A percentile compares a stretch with the other conserved stretches of the same genome.
phyloP scores from a whole-genome alignment of 2,329 filamentous ascomycete species.

The Trichoderma harzianum region DNA sequence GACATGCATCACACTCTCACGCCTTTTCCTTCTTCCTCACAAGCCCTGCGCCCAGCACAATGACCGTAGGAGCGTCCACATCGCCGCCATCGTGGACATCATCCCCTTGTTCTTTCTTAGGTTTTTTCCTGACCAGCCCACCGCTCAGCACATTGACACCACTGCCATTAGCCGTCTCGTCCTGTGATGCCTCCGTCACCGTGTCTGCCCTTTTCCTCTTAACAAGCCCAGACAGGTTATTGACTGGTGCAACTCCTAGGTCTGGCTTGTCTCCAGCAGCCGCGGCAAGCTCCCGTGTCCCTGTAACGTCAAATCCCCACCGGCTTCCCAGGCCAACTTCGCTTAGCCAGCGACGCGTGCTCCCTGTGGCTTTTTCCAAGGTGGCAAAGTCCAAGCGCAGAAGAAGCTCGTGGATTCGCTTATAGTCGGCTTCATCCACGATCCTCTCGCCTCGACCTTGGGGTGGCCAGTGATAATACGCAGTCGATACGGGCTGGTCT shows the following conservation, averaged over 20 bases:
- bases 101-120: slow-evolving; percentile 37
- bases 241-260: slow-evolving; percentile 31
- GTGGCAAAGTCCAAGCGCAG: slow-evolving; percentile 72
- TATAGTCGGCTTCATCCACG: slow-evolving; percentile 62
- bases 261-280: slow-evolving; percentile 8
- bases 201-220: slow-evolving; percentile 43
- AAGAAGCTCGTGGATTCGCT: slow-evolving; percentile 64
- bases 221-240: slow-evolving; percentile 48
- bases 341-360: slow-evolving; percentile 66
- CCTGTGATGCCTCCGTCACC: slow-evolving; percentile 21
- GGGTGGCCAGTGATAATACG: slow-evolving; percentile 64
- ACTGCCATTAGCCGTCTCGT: slow-evolving; percentile 1
- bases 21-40: slow-evolving; percentile 57
- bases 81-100: not conserved
- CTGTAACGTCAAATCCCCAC: slow-evolving; percentile 53
- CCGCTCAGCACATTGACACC: slow-evolving; percentile 46
- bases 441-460: slow-evolving; percentile 61
- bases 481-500: slow-evolving; percentile 49
- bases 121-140: slow-evolving; percentile 53
- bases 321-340: slow-evolving; percentile 56
- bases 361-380: slow-evolving; percentile 57
- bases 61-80: slow-evolving; percentile 31
- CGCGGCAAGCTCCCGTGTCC: slow-evolving; percentile 34
- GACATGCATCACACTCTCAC: not conserved
- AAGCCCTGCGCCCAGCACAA: slow-evolving; percentile 48